Evolutionary conservation across 2,329 filamentous ascomycete species (phyloP).

Genomic region (Berkeleyomyces rouxiae): DNA sequence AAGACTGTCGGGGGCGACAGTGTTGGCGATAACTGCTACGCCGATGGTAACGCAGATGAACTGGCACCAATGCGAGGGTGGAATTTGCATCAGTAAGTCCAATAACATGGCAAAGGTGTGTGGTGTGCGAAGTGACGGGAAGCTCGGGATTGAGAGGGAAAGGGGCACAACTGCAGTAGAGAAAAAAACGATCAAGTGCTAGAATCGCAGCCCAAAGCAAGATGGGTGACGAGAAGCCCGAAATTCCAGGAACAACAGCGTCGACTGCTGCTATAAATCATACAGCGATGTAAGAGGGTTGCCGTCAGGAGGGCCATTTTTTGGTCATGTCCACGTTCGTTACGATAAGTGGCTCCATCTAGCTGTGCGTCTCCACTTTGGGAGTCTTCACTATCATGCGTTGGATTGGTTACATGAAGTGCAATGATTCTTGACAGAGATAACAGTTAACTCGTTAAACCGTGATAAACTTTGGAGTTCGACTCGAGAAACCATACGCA

Average conservation of each 20-base stretch:
- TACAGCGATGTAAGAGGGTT: too few relatives aligned
- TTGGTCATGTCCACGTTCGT: too few relatives aligned
- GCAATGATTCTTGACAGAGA: too few relatives aligned
- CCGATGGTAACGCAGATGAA: slow-evolving; percentile 9
- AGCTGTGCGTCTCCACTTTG: background rate
- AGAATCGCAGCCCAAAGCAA: too few relatives aligned
- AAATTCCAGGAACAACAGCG: too few relatives aligned
- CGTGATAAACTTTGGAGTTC: too few relatives aligned
- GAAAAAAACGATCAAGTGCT: background rate
- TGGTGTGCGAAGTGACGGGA: background rate
- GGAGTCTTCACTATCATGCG: background rate
- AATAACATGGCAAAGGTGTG: background rate
- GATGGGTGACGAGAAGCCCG: too few relatives aligned
- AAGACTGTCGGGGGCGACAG: slow-evolving; percentile 19
- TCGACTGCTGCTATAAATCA: too few relatives aligned
- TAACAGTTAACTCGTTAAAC: too few relatives aligned
- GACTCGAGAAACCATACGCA: background rate
- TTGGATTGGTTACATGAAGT: too few relatives aligned
- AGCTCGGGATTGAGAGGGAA: background rate
- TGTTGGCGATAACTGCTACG: slow-evolving; percentile 9
- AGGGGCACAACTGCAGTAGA: background rate
- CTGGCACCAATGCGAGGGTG: slow-evolving; percentile 13
- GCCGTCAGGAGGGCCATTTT: too few relatives aligned
- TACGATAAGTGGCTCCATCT: background rate
- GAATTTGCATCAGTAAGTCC: slow-evolving; percentile 1